Evolutionary conservation across 306 rosid genomes (phyloP), one percentile per base, ranked within the genome.

Genomic region (Dalbergia oliveri): DNA sequence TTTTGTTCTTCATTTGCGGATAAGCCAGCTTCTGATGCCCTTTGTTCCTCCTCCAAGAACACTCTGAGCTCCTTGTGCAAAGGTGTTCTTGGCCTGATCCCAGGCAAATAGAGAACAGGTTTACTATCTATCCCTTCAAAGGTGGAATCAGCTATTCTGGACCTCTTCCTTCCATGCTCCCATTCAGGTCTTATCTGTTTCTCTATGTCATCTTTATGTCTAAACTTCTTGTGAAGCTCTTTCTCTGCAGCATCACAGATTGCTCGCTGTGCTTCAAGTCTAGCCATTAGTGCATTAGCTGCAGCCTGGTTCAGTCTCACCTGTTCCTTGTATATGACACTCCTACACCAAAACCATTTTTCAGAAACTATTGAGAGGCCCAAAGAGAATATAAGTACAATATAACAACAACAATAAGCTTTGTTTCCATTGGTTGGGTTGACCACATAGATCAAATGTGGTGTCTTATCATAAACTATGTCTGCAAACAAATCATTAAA

Each of bases 281-380:
- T 87, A 71, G 99, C 98, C 99, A 88, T 91, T 50, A 96, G 89
- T 34, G 99, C 96, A 79, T 80, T 89, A 21, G 85, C 66, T 57
- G 99, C 97, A 58, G 94, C 98, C 84, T 88, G 98, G 88, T 96
- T 96, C 80, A 96, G 86, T 86, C 99, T 96, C 68, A 93, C 73
- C 72, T 96, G 99, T 81, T 96, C 99, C 90, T 96, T 96, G 69
- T 96, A 96, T 33, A 93, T 87, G 21, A 96, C 97, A 84, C 94
- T 90, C 94, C 99, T 93, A 72, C 88, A 87, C 4, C 54, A 15
- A 69, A 86, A 84, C 13, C 60, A 64, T 3, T 19, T 8, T 37
- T 49, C 33, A 54, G 3, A 60, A 74, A 43, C 57, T 14, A 70
- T 69, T 6, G 11, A 73, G 31, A 26, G 60, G 8, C 43, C 45